Conservation (phyloP, 2,329 filamentous ascomycete genomes). For the Colletotrichum eleusines region DNA sequence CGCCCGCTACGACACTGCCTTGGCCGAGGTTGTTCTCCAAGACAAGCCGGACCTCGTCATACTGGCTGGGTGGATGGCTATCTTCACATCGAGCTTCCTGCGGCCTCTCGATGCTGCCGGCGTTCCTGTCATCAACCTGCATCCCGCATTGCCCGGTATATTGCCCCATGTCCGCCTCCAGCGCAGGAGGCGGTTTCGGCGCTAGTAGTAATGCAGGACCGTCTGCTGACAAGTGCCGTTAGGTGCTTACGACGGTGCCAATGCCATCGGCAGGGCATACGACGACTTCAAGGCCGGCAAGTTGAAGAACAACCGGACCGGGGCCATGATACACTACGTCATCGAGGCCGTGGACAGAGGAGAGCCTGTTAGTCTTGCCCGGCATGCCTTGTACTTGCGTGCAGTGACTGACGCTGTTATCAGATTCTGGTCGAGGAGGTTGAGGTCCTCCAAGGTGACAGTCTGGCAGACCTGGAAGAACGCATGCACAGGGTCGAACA, state of each 20-base stretch:
- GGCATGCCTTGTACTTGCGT: constrained; percentile 56
- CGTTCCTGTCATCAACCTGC: constrained; percentile 83
- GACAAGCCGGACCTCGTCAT: constrained; percentile 80
- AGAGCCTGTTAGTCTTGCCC: constrained; percentile 58
- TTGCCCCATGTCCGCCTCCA: constrained; percentile 46
- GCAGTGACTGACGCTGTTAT: not conserved
- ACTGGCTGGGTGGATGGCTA: constrained; percentile 90
- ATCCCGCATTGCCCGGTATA: constrained; percentile 76
- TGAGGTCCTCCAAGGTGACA: constrained; percentile 73
- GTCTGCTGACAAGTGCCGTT: constrained; percentile 43
- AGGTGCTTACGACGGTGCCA: constrained; percentile 80
- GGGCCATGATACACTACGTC: constrained; percentile 92
- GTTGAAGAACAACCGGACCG: constrained; percentile 77
- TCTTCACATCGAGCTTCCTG: constrained; percentile 78
- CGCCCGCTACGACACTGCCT: constrained; percentile 78
- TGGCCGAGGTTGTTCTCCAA: constrained; percentile 75
- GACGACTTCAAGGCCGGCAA: constrained; percentile 74
- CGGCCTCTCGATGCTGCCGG: constrained; percentile 71
- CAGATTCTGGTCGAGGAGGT: constrained; percentile 68
- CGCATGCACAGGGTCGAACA: constrained; percentile 85
- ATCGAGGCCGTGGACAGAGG: constrained; percentile 85
- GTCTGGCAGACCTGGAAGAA: constrained; percentile 64
- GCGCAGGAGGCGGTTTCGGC: not conserved
- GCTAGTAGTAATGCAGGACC: not conserved
- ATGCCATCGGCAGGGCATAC: constrained; percentile 83